Base-by-base conservation (phyloP, 2,329 filamentous ascomycete genomes). In the Rhynchosporium graminicola region DNA sequence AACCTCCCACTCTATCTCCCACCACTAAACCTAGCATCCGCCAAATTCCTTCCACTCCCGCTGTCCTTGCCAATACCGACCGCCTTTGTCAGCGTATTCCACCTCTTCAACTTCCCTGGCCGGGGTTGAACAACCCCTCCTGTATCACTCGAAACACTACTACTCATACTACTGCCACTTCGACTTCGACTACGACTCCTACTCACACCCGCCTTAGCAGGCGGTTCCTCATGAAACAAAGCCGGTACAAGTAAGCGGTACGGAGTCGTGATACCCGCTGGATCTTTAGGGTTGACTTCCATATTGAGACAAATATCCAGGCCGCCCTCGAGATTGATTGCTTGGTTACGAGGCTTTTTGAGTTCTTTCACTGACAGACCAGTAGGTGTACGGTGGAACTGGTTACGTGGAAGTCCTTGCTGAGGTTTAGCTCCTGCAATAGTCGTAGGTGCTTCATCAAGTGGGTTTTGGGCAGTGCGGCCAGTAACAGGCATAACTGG, bases 261-360 rank as follows among this genome's bases (percentile, higher is more conserved):
- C 8, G 92, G 91, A 57, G 87, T 85, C 0, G 95, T 99, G 67
- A 91, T 92, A 13, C 95, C 96, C 0, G 90, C 83, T 0, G 95
- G 94, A 70, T 99, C 92, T 66, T 86, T 87, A 50, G 90, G 84
- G 70, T 89, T 92, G 65, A 97, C 86, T 77, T 99, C 95, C 65
- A 97, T 87, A 70, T 97, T 97, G 48, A 99, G 77, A 57, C 87
- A 90, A 42, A 99, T 88, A 68, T 97, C 92, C 9, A 99, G 79
- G 0, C 92, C 92, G 36, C 89, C 89, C 73, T 95, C 86, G 0
- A 97, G 80, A 72, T 97, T 87, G 63, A 98, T 84, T 9, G 84
- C 81, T 48, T 80, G 80, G 79, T 79, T 46, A 82, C 79, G 20
- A 79, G 79, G 50, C 81, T 79, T 54, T 76, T 78, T 80, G 82